Conservation (phyloP, 164 flowering plant genomes). For the Kalanchoe fedtschenkoi region DNA sequence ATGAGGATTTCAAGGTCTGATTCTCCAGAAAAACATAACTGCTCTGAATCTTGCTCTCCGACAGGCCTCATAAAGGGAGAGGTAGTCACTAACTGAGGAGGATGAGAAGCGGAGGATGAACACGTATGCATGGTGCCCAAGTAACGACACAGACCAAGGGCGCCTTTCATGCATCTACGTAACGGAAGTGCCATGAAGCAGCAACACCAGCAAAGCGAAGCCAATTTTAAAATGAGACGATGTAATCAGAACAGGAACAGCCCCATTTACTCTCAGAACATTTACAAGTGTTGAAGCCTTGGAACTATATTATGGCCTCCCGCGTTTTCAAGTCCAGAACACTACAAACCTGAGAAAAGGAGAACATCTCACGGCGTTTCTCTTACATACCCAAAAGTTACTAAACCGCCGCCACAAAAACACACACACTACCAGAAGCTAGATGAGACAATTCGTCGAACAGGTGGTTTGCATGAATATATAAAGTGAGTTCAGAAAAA, state of each 20-base stretch:
- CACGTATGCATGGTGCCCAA: too few species aligned
- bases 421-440: too few species aligned
- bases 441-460: background rate
- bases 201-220: background rate
- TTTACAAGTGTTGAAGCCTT: background rate
- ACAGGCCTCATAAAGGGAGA: background rate
- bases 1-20: constrained; percentile 25
- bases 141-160: too few species aligned
- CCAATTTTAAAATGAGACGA: background rate
- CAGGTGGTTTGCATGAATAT: background rate
- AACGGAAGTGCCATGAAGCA: background rate
- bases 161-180: background rate
- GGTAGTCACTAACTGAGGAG: too few species aligned
- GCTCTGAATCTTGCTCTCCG: background rate
- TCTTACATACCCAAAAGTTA: too few species aligned
- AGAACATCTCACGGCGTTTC: background rate
- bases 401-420: background rate
- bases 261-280: background rate
- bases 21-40: background rate
- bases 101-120: too few species aligned
- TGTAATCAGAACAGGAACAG: background rate
- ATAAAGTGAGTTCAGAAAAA: background rate
- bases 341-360: background rate
- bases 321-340: background rate
- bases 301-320: background rate